Evolutionary conservation across 306 rosid species (phyloP), one percentile per base, ranked within the genome.

Genomic region (Pachyrhizus erosus): DNA sequence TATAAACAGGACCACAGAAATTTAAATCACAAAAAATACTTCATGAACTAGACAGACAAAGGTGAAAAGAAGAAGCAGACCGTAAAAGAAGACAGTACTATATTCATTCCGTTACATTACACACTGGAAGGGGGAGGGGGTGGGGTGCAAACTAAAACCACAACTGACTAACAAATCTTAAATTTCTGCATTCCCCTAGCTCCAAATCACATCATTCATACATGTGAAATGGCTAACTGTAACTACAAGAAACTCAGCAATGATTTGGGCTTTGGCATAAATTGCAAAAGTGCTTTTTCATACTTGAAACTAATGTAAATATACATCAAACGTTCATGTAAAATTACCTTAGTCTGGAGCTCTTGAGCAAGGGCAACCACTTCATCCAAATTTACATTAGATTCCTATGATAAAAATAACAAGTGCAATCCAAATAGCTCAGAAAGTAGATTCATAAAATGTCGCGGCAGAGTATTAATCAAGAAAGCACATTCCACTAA

Each of bases 341-440:
- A 75, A 78, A 76, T 76, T 88, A 93, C 98, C 99, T 95, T 83
- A 46, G 84, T 89, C 84, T 95, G 99, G 78, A 91, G 99, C 83
- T 95, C 90, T 73, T 86, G 87, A 58, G 99, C 98, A 83, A 93
- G 94, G 71, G 94, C 96, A 70, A 86, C 99, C 45, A 95, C 92
- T 80, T 87, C 99, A 87, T 95, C 99, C 90, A 95, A 89, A 89
- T 93, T 95, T 71, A 91, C 91, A 82, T 95, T 95, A 82, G 90
- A 23, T 88, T 95, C 99, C 99, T 95, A 84, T 26, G 66, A 78
- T 34, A 69, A 71, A 48, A 37, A 40, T 42, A 80, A 64, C 52
- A 80, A 55, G 18, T 31, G 18, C 81, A 55, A 70, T 82, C 73
- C 45, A 84, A 84, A 43, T 67, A 40, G 70, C 75, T 81, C 60